Evolutionary conservation across 2,329 filamentous ascomycete species (phyloP).

Genomic region (Diplodia seriata): DNA sequence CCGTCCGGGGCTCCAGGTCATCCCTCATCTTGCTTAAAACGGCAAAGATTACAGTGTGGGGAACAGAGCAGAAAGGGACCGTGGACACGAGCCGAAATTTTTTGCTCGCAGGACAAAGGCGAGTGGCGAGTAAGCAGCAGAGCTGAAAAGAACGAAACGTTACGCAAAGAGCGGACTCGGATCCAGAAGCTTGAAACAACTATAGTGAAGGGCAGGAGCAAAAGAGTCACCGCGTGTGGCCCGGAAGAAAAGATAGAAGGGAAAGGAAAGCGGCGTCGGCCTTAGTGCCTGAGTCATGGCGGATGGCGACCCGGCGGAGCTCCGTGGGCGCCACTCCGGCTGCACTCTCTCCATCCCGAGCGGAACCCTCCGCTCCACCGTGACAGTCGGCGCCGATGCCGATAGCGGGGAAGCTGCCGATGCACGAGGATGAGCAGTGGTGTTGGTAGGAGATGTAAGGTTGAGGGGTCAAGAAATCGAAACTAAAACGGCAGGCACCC

Average conservation of each 20-base stretch:
- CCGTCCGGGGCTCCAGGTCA: background rate
- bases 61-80: background rate
- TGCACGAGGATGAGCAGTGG: background rate
- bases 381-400: background rate
- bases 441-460: background rate
- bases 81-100: background rate
- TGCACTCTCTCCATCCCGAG: background rate
- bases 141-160: background rate
- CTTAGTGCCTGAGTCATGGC: constrained; percentile 26
- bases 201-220: background rate
- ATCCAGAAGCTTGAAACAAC: background rate
- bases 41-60: background rate
- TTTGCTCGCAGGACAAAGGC: background rate
- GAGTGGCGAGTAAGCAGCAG: background rate
- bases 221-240: constrained; percentile 1
- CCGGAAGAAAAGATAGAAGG: background rate
- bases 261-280: constrained; percentile 4
- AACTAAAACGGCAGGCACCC: too few species aligned
- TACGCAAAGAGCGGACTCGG: background rate
- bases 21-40: constrained; percentile 1
- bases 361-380: background rate
- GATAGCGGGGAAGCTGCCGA: background rate
- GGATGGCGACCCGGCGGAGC: background rate
- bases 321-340: background rate
- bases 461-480: background rate